Evolutionary conservation across 495 filamentous ascomycete species (phyloP).

Genomic region (Daldinia concentrica): DNA sequence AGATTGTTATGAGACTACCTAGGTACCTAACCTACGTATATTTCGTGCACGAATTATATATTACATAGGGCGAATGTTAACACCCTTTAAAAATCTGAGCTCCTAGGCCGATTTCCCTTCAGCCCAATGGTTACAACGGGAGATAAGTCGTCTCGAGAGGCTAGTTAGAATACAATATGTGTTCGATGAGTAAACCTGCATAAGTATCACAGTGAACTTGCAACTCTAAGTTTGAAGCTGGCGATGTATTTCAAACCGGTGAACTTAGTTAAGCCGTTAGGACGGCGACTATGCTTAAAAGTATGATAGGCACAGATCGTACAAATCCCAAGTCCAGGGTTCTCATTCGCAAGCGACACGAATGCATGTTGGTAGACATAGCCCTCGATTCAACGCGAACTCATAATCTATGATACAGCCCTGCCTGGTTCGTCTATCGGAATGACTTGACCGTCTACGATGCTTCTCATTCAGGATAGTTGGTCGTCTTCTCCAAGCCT

Average conservation of each 20-base stretch:
- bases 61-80: no score
- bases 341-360: conserved; percentile 1
- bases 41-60: no score
- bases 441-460: conserved; percentile 40
- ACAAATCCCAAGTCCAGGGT: neutral
- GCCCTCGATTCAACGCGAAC: conserved; percentile 34
- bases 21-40: no score
- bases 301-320: neutral
- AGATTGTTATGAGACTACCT: no score
- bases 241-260: neutral
- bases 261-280: neutral
- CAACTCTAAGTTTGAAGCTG: no score
- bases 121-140: no score
- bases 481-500: neutral
- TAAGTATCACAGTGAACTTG: no score
- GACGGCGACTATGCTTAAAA: neutral
- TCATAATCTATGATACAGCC: conserved; percentile 46
- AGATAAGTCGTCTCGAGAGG: no score
- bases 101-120: neutral
- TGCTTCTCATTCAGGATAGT: conserved; percentile 28
- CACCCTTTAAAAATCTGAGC: no score
- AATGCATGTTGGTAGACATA: conserved; percentile 22
- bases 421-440: conserved; percentile 32
- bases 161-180: no score
- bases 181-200: no score